phyloP scores from a whole-genome alignment of 2,329 filamentous ascomycete genomes.

The Cladosporium austrohemisphaericum region DNA sequence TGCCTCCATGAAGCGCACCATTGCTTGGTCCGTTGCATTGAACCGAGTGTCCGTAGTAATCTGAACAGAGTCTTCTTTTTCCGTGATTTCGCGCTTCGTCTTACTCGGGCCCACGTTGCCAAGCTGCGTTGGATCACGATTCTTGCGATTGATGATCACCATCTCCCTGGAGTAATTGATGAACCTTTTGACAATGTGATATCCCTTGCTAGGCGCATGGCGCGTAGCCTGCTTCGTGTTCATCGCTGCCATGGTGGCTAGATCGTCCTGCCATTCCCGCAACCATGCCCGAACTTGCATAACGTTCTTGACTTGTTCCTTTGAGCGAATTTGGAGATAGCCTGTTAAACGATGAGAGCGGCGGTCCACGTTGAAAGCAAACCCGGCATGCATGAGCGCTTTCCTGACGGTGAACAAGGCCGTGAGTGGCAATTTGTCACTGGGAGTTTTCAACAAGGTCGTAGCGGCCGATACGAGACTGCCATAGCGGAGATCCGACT shows the following conservation, averaged over 20 bases:
- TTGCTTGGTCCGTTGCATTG: constrained; percentile 49
- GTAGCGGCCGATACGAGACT: constrained; percentile 46
- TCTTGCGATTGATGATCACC: constrained; percentile 37
- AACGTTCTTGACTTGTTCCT: constrained; percentile 52
- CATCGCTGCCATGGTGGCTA: constrained; percentile 30
- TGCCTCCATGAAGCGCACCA: constrained; percentile 66
- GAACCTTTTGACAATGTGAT: constrained; percentile 36
- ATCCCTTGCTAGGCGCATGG: constrained; percentile 21
- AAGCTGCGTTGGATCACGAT: constrained; percentile 33
- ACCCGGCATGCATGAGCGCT: constrained; percentile 57
- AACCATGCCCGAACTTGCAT: constrained; percentile 50
- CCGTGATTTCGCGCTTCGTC: constrained; percentile 24
- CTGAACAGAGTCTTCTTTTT: constrained; percentile 23
- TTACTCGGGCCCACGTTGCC: constrained; percentile 40
- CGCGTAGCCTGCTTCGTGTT: not conserved
- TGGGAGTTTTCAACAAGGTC: constrained; percentile 35
- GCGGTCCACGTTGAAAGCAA: constrained; percentile 56
- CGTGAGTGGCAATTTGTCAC: constrained; percentile 27
- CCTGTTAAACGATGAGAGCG: constrained; percentile 50
- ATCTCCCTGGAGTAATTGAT: constrained; percentile 39
- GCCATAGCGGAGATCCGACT: constrained; percentile 43
- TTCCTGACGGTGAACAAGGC: constrained; percentile 68
- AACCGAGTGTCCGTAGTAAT: constrained; percentile 38
- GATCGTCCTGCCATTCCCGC: constrained; percentile 51
- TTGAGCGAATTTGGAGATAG: constrained; percentile 61